phyloP scores from a whole-genome alignment of 306 rosid species.

The barrel medic (Medicago truncatula) region DNA sequence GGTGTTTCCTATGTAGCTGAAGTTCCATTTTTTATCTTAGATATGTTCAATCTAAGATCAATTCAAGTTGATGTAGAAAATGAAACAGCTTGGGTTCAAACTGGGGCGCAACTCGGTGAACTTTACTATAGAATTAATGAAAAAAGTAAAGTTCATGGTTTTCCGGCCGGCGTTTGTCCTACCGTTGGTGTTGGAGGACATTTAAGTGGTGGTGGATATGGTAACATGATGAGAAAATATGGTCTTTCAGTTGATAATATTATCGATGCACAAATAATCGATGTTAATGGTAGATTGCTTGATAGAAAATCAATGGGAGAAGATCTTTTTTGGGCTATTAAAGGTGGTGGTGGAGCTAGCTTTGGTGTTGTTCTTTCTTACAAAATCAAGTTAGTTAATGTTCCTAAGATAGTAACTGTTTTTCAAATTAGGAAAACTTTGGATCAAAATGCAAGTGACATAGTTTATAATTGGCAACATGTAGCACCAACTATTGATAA shows the following conservation, averaged over 20 bases:
- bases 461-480: constrained; percentile 70
- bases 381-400: constrained; percentile 60
- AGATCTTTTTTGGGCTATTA: constrained; percentile 88
- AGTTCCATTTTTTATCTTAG: constrained; percentile 68
- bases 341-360: constrained; percentile 85
- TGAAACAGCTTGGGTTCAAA: constrained; percentile 68
- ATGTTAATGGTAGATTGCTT: constrained; percentile 59
- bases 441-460: constrained; percentile 60
- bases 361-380: constrained; percentile 70
- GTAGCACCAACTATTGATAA: constrained; percentile 51
- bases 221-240: constrained; percentile 72
- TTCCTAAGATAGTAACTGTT: constrained; percentile 67
- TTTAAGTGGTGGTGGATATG: constrained; percentile 82
- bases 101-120: constrained; percentile 74
- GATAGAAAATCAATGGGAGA: constrained; percentile 77
- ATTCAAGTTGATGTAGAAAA: constrained; percentile 49
- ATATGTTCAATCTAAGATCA: constrained; percentile 65
- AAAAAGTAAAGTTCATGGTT: constrained; percentile 64
- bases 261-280: constrained; percentile 64
- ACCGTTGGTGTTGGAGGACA: constrained; percentile 82
- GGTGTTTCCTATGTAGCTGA: constrained; percentile 61
- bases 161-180: constrained; percentile 82
- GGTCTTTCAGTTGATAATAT: constrained; percentile 70
- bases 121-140: constrained; percentile 58
- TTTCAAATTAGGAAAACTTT: constrained; percentile 59